phyloP scores from a whole-genome alignment of 441 rosid species.

The Corymbia calophylla region DNA sequence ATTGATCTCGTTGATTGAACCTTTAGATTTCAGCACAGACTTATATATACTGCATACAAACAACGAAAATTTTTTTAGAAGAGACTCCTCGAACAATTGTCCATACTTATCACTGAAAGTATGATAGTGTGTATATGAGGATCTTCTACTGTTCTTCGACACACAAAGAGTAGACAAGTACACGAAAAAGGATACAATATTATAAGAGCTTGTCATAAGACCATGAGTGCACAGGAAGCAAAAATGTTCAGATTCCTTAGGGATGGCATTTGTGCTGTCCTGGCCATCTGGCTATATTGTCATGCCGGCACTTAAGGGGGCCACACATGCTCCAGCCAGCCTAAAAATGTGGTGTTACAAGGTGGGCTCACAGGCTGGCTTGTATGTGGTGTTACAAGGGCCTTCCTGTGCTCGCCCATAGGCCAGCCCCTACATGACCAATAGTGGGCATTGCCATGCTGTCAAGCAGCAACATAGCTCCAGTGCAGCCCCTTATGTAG shows the following conservation, averaged over 20 bases:
- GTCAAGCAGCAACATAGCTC: neutral
- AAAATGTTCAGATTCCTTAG: neutral
- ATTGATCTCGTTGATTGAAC: conserved; percentile 77
- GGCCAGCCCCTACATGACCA: neutral
- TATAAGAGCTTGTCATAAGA: neutral
- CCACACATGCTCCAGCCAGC: neutral
- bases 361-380: neutral
- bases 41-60: conserved; percentile 63
- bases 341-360: neutral
- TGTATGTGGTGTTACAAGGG: neutral
- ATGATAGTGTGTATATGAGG: neutral
- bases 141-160: neutral
- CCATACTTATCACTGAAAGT: neutral
- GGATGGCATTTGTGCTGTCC: neutral
- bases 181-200: neutral
- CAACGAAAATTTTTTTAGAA: neutral
- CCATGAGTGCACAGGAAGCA: neutral
- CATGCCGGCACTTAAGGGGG: neutral
- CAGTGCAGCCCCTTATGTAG: neutral
- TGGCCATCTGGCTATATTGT: neutral
- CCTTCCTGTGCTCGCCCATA: neutral
- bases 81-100: neutral
- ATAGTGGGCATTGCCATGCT: neutral
- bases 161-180: neutral
- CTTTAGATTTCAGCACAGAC: conserved; percentile 82